Percentiles rank a stretch among this genome's conserved stretches.
These are phyloP conservation scores for Bryoerythrophyllum caledonicum DNA, from an alignment of 225 moss, liverwort and hornwort species.

Conservation along the genomic window DNA sequence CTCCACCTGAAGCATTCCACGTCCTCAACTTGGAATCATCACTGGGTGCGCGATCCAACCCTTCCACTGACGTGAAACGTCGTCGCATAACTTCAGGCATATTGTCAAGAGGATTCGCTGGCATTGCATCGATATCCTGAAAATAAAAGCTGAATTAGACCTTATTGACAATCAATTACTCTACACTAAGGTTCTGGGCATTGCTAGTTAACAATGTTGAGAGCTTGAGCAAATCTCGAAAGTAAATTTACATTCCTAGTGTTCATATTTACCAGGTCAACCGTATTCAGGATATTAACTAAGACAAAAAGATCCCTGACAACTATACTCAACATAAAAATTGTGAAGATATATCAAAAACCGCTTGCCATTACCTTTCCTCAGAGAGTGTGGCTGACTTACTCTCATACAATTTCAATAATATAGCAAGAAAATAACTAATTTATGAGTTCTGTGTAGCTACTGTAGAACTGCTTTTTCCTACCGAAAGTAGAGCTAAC, in stretches of 20 bases:
- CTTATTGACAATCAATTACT: neutral
- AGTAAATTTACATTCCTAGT: neutral
- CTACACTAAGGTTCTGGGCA: constrained; percentile 1
- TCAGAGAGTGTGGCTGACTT: neutral
- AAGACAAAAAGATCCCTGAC: neutral
- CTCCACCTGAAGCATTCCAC: constrained; percentile 55
- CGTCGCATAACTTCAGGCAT: constrained; percentile 97
- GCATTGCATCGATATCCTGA: constrained; percentile 99
- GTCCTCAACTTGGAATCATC: constrained; percentile 63
- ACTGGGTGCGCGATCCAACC: constrained; percentile 53
- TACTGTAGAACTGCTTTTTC: neutral
- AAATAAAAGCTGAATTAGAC: constrained; percentile 13
- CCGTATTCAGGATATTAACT: neutral
- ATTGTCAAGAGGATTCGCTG: constrained; percentile 86
- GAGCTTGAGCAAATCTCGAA: constrained; percentile 7
- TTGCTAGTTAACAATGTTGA: constrained; percentile 11
- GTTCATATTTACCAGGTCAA: neutral
- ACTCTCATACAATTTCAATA: constrained; percentile 9
- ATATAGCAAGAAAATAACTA: neutral
- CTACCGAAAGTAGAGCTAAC: constrained; percentile 10
- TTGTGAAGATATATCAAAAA: neutral
- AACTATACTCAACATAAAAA: constrained; percentile 2
- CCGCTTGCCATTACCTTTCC: neutral
- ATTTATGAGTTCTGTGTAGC: neutral
- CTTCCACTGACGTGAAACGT: constrained; percentile 63